Evolutionary conservation across 2,329 filamentous ascomycete genomes (phyloP), one percentile per base, ranked within the genome.

Genomic region (Cercospora janseana): DNA sequence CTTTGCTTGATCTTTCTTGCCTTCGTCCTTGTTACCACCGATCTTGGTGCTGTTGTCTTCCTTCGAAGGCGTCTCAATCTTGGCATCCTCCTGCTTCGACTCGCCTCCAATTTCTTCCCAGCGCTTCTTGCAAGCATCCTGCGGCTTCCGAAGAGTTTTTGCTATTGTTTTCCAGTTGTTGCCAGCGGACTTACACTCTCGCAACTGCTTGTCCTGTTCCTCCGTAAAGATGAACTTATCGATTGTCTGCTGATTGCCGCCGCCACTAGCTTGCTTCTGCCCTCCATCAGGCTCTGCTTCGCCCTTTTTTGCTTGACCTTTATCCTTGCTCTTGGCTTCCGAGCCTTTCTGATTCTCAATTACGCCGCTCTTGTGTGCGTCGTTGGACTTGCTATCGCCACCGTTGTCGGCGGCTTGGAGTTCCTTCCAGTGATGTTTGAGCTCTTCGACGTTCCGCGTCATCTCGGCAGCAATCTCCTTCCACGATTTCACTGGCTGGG

Each of bases 21-120:
- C 44, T 29, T 63, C 54, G 13, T 57, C 54, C 9, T 53, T 56
- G 24, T 56, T 50, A 21, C 38, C 38, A 21, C 32, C 24, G 12
- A 64, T 57, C 10, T 53, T 49, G 16, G 62, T 54, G 23, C 52
- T 49, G 12, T 51, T 48, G 8, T 42, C 50, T 31, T 59, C 50
- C 13, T 55, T 41, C 43, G 23, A 15, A 12, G 35, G 9, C 20
- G 51, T 47, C 2, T 54, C 49, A 35, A 28, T 46, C 51, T 40
- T 50, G 23, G 37, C 20, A 20, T 54, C 49, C 8, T 38, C 44
- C 9, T 23, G 21, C 2, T 15, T 52, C 13, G 56, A 13, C 12
- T 52, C 49, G 15, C 46, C 24, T 4, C 43, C 46, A 24, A 57
- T 34, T 23, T 50, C 40, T 8, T 48, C 40, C 46, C 46, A 50